phyloP scores from a whole-genome alignment of 495 filamentous ascomycete genomes.

The Neurospora sp. region DNA sequence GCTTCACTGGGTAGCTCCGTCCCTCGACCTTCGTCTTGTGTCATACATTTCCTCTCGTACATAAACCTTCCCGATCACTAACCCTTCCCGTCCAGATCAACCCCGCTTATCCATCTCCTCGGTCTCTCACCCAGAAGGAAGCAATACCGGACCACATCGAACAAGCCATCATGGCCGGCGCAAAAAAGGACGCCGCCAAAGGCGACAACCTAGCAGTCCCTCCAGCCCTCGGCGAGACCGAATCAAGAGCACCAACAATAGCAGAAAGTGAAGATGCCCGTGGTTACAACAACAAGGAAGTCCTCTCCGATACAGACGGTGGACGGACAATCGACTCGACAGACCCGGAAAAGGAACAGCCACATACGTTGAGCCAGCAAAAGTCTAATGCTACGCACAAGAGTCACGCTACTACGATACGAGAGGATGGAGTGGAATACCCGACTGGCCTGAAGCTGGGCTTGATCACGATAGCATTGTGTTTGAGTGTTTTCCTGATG shows the following conservation, averaged over 20 bases:
- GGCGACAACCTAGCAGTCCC: not conserved
- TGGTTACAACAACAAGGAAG: not conserved
- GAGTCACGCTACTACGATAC: constrained; percentile 9
- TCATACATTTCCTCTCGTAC: no score
- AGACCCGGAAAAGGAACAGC: not conserved
- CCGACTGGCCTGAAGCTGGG: constrained; percentile 35
- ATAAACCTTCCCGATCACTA: not conserved
- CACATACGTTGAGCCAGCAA: not conserved
- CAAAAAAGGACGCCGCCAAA: not conserved
- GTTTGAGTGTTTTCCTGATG: constrained; percentile 45
- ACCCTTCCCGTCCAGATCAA: not conserved
- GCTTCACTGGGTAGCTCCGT: no score
- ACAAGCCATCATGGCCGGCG: not conserved
- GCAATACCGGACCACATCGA: not conserved
- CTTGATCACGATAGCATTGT: constrained; percentile 40
- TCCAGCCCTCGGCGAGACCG: not conserved
- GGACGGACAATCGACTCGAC: not conserved
- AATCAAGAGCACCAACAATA: not conserved
- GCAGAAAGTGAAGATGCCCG: not conserved
- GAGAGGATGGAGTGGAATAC: constrained; percentile 37
- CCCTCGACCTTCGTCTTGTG: no score
- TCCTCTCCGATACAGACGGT: not conserved
- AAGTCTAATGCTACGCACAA: not conserved
- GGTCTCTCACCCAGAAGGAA: not conserved
- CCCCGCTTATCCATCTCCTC: not conserved